A percentile compares a stretch with the other conserved stretches of the same genome.
Conservation (phyloP, 441 rosid species). For the Sinapis alba region DNA sequence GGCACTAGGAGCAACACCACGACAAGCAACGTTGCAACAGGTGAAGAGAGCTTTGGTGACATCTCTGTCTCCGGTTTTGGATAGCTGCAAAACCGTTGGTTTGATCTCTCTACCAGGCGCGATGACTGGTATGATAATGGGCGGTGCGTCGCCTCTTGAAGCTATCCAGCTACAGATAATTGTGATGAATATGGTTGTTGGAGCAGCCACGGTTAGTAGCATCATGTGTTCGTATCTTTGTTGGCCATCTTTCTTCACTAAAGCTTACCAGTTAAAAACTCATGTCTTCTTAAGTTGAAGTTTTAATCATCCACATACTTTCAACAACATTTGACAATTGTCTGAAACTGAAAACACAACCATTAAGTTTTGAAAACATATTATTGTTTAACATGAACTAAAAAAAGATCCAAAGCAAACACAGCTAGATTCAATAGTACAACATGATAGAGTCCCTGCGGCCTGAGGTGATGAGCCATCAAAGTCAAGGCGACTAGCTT, state of each 20-base stretch:
- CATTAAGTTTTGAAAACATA: background rate
- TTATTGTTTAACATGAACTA: constrained; percentile 5
- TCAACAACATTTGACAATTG: background rate
- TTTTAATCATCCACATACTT: background rate
- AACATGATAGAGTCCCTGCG: constrained; percentile 17
- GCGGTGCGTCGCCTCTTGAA: constrained; percentile 87
- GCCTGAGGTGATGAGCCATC: background rate
- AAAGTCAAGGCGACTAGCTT: constrained; percentile 51
- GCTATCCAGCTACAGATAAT: constrained; percentile 92
- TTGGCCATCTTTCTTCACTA: constrained; percentile 89
- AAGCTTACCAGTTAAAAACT: constrained; percentile 67
- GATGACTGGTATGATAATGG: constrained; percentile 96
- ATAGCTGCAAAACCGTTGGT: constrained; percentile 91
- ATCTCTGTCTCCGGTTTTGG: constrained; percentile 82
- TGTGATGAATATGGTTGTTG: constrained; percentile 87
- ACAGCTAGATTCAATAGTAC: constrained; percentile 6
- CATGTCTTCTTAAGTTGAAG: constrained; percentile 48
- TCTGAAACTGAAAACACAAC: constrained; percentile 8
- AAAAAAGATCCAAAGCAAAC: constrained; percentile 3
- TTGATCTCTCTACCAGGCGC: constrained; percentile 89
- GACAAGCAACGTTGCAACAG: constrained; percentile 73
- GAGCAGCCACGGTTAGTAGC: constrained; percentile 82
- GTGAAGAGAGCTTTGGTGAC: constrained; percentile 77
- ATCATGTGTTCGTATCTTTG: constrained; percentile 72
- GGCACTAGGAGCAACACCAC: constrained; percentile 88